phyloP scores from a whole-genome alignment of 331 rosid genomes.

The Arachis monticola region DNA sequence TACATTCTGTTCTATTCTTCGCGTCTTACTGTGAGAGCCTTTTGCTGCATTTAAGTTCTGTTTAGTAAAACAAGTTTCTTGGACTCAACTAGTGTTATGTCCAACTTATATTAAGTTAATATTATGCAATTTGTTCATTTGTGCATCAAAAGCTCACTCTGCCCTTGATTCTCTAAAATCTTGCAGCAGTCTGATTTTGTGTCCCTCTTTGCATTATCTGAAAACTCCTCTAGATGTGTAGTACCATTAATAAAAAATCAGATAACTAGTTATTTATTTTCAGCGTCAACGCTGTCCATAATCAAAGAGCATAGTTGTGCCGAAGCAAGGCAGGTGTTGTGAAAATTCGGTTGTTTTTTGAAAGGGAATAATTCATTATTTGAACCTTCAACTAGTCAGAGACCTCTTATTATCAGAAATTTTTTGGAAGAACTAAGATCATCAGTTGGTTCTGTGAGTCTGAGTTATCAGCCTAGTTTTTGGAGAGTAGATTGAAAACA shows the following conservation, averaged over 20 bases:
- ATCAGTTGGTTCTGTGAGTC: neutral
- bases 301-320: conserved; percentile 2
- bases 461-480: neutral
- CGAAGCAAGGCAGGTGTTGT: neutral
- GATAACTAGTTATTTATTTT: conserved; percentile 6
- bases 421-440: neutral
- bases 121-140: conserved; percentile 36
- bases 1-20: conserved; percentile 41
- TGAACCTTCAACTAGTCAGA: neutral
- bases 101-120: conserved; percentile 25
- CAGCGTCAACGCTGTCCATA: neutral
- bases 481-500: neutral
- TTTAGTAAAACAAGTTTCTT: conserved; percentile 44
- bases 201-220: conserved; percentile 20
- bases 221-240: conserved; percentile 8
- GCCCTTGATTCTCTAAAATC: conserved; percentile 11
- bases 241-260: neutral
- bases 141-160: conserved; percentile 20
- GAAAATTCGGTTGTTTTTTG: neutral
- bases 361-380: conserved; percentile 23
- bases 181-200: conserved; percentile 10
- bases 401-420: neutral
- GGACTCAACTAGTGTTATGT: conserved; percentile 39
- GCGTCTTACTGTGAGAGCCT: conserved; percentile 47
- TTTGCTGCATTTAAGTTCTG: conserved; percentile 50